Evolutionary conservation across 2,329 filamentous ascomycete species (phyloP).

Genomic region (Claviceps cyperi): DNA sequence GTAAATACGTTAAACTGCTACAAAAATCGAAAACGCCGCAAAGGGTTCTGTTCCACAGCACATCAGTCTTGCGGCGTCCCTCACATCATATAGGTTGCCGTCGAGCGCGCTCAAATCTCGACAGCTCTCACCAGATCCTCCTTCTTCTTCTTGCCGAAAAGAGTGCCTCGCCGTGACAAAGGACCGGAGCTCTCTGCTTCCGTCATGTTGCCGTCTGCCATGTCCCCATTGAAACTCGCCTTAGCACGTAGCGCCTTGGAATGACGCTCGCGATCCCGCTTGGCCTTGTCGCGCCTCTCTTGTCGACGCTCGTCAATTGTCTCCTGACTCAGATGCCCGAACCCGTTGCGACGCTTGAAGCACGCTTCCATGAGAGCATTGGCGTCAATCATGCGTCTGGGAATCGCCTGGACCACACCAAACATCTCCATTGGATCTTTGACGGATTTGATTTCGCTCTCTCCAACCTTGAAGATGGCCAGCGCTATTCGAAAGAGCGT

Average conservation of each 20-base stretch:
- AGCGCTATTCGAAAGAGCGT: constrained; percentile 86
- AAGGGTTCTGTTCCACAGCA: not conserved
- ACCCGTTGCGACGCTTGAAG: constrained; percentile 66
- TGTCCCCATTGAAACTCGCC: constrained; percentile 16
- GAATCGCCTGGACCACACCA: constrained; percentile 79
- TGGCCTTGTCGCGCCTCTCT: constrained; percentile 46
- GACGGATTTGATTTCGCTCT: constrained; percentile 64
- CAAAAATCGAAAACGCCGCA: not conserved
- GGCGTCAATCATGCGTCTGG: constrained; percentile 66
- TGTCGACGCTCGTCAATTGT: constrained; percentile 63
- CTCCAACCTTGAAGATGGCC: constrained; percentile 79
- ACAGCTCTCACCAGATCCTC: constrained; percentile 11
- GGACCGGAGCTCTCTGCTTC: constrained; percentile 14
- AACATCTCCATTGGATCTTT: constrained; percentile 90
- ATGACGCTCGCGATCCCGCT: constrained; percentile 23
- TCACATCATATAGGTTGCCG: not conserved
- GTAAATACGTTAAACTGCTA: not conserved
- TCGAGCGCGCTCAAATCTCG: constrained; percentile 5
- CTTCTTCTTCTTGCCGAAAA: constrained; percentile 30
- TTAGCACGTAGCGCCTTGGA: constrained; percentile 10
- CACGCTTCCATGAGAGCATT: constrained; percentile 72
- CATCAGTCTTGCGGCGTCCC: not conserved
- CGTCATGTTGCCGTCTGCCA: constrained; percentile 18
- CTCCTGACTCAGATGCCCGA: constrained; percentile 68
- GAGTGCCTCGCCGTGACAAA: constrained; percentile 26